Percentiles rank a stretch among this genome's conserved stretches.
phyloP scores from a whole-genome alignment of 805 yeast species.

The Candida corydali region DNA sequence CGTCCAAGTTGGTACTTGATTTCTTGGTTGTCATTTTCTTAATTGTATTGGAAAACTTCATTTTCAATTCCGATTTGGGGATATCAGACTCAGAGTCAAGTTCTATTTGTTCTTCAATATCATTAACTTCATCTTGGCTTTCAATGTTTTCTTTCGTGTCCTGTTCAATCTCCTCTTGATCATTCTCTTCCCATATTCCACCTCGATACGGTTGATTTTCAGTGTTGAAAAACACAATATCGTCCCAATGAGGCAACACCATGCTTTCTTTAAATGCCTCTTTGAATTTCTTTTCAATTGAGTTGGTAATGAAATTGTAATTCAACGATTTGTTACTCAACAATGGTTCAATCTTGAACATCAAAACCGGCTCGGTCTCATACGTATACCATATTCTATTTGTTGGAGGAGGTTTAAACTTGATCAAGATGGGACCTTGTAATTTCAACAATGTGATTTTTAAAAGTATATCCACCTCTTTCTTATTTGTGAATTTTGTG shows the following conservation, averaged over 20 bases:
- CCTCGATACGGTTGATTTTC: constrained; percentile 75
- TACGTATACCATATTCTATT: constrained; percentile 89
- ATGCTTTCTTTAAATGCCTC: constrained; percentile 77
- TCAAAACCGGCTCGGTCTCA: constrained; percentile 71
- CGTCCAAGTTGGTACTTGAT: constrained; percentile 14
- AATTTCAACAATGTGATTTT: constrained; percentile 64
- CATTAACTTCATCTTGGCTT: constrained; percentile 7
- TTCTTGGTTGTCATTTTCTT: constrained; percentile 21
- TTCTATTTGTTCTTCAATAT: background rate
- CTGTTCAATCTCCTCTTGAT: background rate
- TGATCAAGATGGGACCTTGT: constrained; percentile 67
- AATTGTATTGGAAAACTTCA: constrained; percentile 16
- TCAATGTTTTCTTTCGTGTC: background rate
- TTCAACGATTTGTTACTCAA: constrained; percentile 80
- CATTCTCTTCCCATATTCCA: constrained; percentile 74
- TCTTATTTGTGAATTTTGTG: constrained; percentile 57
- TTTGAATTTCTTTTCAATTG: constrained; percentile 70
- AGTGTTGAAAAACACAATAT: constrained; percentile 67
- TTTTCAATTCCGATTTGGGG: background rate
- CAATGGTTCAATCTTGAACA: constrained; percentile 81
- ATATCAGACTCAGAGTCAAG: constrained; percentile 10
- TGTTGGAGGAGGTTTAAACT: constrained; percentile 86
- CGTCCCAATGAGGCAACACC: constrained; percentile 89
- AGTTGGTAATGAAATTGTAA: constrained; percentile 73
- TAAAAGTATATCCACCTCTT: constrained; percentile 72